Base-by-base conservation (phyloP, 2,329 filamentous ascomycete species). In the Hypoxylon sp. region DNA sequence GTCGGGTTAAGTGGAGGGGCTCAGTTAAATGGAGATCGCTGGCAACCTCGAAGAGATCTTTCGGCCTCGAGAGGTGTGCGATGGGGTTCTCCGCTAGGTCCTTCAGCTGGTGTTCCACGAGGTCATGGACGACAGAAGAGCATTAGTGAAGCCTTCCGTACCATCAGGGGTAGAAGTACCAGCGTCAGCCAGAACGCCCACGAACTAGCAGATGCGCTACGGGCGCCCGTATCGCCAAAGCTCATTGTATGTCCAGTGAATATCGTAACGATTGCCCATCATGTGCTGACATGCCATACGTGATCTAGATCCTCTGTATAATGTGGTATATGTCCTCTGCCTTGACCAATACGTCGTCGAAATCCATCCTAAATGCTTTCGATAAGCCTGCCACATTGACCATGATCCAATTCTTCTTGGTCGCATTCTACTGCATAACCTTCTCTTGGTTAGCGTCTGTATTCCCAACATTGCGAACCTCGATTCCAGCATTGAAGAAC, bases 321-420 rank as follows among this genome's bases (percentile, higher is more conserved):
- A 82, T 95, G 76, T 98, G 96, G 96, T 99, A 98, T 83, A 87
- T 92, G 79, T 97, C 94, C 23, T 98, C 95, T 46, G 96, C 97
- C 69, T 84, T 98, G 73, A 98, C 96, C 68, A 99, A 98, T 79
- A 98, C 96, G 1, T 98, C 96, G 23, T 98, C 96, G 57, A 99
- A 99, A 82, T 93, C 95, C 17, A 99, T 99, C 76, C 85, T 98
- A 68, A 98, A 93, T 73, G 92, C 93, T 46, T 93, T 98, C 72
- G 90, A 93, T 64, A 96, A 93, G 80, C 95, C 95, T 1, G 92
- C 96, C 32, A 98, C 95, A 19, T 87, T 98, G 74, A 98, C 95
- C 1, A 86, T 97, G 63, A 86, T 97, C 56, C 96, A 99, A 84
- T 99, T 99, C 81, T 91, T 89, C 63, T 94, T 98, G 75, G 95